These are phyloP conservation scores for Monilinia fructigena DNA, from an alignment of 2,329 filamentous ascomycete species.

Conservation along the genomic window DNA sequence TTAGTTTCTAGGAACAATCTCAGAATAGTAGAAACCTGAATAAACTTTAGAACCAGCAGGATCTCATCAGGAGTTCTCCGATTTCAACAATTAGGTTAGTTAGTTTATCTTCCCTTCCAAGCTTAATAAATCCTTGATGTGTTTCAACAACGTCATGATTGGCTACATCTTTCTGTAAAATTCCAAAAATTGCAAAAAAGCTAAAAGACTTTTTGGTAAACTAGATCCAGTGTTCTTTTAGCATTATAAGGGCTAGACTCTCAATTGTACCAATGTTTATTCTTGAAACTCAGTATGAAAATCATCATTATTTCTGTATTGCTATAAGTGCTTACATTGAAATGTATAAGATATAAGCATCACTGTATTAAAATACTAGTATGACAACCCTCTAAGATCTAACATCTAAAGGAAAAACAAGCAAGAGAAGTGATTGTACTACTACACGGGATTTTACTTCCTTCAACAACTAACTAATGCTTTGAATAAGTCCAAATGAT, in stretches of 20 bases:
- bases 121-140: neutral
- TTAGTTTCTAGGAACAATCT: neutral
- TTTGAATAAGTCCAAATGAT: neutral
- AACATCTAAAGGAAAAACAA: neutral
- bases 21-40: neutral
- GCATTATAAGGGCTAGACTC: conserved; percentile 1
- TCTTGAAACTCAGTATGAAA: neutral
- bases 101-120: neutral
- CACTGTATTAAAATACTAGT: too few relatives aligned
- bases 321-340: too few relatives aligned
- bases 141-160: neutral
- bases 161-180: conserved; percentile 1
- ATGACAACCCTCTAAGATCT: neutral
- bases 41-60: neutral
- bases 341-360: too few relatives aligned
- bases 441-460: neutral
- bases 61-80: neutral
- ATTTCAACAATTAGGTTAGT: neutral
- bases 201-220: too few relatives aligned
- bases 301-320: neutral
- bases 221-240: neutral
- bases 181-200: neutral
- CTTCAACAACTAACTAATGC: neutral
- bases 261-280: neutral
- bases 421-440: neutral